Conservation (phyloP, 805 yeast species). For the Saccharomycopsis selenospora region DNA sequence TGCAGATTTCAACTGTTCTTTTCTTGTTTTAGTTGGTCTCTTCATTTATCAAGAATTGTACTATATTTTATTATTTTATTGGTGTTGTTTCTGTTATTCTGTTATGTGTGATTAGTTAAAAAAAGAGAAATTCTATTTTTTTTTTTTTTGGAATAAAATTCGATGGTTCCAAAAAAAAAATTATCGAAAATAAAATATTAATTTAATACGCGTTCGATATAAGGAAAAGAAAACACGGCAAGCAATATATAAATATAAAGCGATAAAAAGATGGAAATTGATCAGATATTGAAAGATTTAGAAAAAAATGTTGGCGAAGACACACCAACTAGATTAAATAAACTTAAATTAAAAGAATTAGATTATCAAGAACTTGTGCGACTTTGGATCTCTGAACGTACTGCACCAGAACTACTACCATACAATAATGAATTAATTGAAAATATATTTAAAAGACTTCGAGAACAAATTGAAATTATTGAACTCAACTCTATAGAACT, state of each 20-base stretch:
- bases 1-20: too few relatives aligned
- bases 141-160: not conserved
- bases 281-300: slow-evolving; percentile 63
- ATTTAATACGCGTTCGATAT: too few relatives aligned
- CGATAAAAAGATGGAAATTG: slow-evolving; percentile 45
- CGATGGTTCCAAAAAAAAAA: not conserved
- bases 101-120: not conserved
- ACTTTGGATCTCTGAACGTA: slow-evolving; percentile 79
- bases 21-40: too few relatives aligned
- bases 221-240: too few relatives aligned
- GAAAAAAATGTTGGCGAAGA: slow-evolving; percentile 39
- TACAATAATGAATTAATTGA: slow-evolving; percentile 58
- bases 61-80: too few relatives aligned
- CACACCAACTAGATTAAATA: slow-evolving; percentile 22
- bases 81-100: not conserved
- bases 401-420: slow-evolving; percentile 79
- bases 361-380: slow-evolving; percentile 42
- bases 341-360: slow-evolving; percentile 25
- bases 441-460: slow-evolving; percentile 49
- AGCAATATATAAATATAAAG: too few relatives aligned
- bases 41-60: too few relatives aligned
- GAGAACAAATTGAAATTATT: slow-evolving; percentile 65
- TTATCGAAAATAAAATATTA: not conserved
- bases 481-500: slow-evolving; percentile 74
- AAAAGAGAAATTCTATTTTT: not conserved